These are phyloP conservation scores for Boletales sp. DNA, from an alignment of 768 basidiomycete species.

Conservation along the genomic window DNA sequence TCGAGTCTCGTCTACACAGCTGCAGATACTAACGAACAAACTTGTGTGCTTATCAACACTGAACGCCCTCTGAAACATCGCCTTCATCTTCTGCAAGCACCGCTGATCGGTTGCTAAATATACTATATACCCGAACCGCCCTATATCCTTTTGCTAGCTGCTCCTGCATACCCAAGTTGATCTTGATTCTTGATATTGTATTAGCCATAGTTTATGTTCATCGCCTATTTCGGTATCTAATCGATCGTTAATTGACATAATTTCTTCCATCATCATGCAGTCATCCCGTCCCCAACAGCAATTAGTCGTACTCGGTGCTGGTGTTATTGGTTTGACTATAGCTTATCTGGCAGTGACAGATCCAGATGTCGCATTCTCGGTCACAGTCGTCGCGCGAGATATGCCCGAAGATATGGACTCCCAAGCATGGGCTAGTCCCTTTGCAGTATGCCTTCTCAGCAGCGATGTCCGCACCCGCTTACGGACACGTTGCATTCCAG, in stretches of 20 bases:
- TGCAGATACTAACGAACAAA: not conserved
- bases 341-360: conserved; percentile 32
- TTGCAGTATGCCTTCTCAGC: conserved; percentile 36
- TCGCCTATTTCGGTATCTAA: too few species aligned
- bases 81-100: too few species aligned
- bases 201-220: too few species aligned
- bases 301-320: conserved; percentile 36
- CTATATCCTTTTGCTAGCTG: too few species aligned
- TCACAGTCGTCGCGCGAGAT: conserved; percentile 35
- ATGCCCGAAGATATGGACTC: conserved; percentile 37
- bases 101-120: too few species aligned
- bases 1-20: not conserved
- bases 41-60: not conserved
- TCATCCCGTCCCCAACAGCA: not conserved
- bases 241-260: too few species aligned
- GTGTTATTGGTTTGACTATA: conserved; percentile 37
- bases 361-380: conserved; percentile 9
- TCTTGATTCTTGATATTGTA: not conserved
- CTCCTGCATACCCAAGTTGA: not conserved
- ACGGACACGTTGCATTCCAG: conserved; percentile 19
- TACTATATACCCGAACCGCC: too few species aligned
- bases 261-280: too few species aligned
- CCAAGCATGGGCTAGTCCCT: conserved; percentile 49
- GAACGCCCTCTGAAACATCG: too few species aligned
- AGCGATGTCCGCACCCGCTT: not conserved